Conservation (phyloP, 768 basidiomycete species). For the Suillus occidentalis region DNA sequence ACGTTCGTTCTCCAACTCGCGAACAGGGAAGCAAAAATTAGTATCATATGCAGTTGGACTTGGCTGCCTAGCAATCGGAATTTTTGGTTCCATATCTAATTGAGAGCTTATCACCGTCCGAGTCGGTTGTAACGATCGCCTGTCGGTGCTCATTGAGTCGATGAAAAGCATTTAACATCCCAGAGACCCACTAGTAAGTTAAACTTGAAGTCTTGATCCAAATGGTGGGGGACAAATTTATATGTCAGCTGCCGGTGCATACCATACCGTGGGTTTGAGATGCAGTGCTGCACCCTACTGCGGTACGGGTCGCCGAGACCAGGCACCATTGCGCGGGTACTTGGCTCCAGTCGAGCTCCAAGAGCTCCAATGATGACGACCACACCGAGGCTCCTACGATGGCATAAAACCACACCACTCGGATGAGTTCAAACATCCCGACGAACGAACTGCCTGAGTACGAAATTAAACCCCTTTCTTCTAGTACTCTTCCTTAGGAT, state of each 20-base stretch:
- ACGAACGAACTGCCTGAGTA: background rate
- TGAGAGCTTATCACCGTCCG: background rate
- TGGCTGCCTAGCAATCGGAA: background rate
- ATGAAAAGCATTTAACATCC: too few species aligned
- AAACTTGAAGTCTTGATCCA: too few species aligned
- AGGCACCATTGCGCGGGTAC: background rate
- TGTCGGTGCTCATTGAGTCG: background rate
- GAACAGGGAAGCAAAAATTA: conserved; percentile 54
- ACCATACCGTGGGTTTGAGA: too few species aligned
- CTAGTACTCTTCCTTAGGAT: background rate
- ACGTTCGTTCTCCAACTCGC: conserved; percentile 46
- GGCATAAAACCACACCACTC: background rate
- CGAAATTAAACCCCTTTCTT: background rate
- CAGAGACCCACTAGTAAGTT: too few species aligned
- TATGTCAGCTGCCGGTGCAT: too few species aligned
- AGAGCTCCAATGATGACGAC: background rate
- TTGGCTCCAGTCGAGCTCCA: background rate
- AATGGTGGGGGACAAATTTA: too few species aligned
- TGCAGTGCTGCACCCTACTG: background rate
- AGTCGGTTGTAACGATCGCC: background rate
- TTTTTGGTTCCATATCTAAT: background rate
- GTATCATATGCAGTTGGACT: conserved; percentile 29
- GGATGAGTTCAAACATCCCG: background rate
- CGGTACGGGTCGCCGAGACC: background rate
- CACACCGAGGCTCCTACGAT: background rate